Percentiles rank a stretch among this genome's conserved stretches.
Conservation (phyloP, 2,329 filamentous ascomycete genomes). For the Cladosporium halotolerans region DNA sequence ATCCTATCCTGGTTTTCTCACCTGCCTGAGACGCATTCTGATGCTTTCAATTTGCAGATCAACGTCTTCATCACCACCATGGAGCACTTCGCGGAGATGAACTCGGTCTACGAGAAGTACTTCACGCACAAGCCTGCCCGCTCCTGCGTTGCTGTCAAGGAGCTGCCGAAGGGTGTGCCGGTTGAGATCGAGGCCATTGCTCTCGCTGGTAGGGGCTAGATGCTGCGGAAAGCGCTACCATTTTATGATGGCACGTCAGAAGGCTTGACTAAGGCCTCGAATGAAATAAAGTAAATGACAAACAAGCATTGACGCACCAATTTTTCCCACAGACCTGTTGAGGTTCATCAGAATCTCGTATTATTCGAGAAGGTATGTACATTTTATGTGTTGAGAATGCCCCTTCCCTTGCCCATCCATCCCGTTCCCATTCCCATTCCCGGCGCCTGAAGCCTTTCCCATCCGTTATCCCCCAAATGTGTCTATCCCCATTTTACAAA, state of each 20-base stretch:
- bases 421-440: neutral
- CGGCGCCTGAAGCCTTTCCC: neutral
- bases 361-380: neutral
- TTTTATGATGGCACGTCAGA: too few relatives aligned
- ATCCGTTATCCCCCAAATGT: neutral
- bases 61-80: slow-evolving; percentile 85
- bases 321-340: too few relatives aligned
- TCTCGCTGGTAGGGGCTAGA: slow-evolving; percentile 30
- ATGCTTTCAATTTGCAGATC: slow-evolving; percentile 27
- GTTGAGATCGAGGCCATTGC: slow-evolving; percentile 90
- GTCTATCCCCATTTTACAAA: neutral
- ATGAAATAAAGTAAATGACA: too few relatives aligned
- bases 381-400: neutral
- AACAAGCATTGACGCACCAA: too few relatives aligned
- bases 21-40: neutral
- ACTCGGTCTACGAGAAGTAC: slow-evolving; percentile 76
- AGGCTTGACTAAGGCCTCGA: too few relatives aligned
- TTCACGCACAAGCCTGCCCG: slow-evolving; percentile 78
- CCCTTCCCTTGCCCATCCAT: neutral
- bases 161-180: slow-evolving; percentile 76
- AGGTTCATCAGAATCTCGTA: too few relatives aligned
- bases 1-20: neutral
- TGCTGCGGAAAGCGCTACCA: neutral
- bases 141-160: slow-evolving; percentile 84
- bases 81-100: slow-evolving; percentile 82